Base-by-base conservation (phyloP, 805 yeast genomes). In the Saturnispora hagleri region DNA sequence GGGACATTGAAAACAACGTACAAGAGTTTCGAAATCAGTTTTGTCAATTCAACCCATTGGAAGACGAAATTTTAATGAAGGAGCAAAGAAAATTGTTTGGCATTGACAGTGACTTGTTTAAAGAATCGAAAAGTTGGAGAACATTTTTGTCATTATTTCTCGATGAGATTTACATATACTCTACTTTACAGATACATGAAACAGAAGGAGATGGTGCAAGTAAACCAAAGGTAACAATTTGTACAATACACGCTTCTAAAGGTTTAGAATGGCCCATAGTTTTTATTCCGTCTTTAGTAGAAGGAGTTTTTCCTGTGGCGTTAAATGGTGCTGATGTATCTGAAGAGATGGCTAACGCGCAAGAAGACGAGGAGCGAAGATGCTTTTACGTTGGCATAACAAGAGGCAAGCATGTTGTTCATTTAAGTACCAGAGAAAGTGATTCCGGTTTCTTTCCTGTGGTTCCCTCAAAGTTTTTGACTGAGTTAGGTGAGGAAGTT, bases 221-320 rank as follows among this genome's bases (percentile, higher is more conserved):
- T 9, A 38, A 34, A 1, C 59, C 66, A 3, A 62, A 59, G 44
- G 66, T 68, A 7, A 58, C 63, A 1, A 62, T 91, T 0, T 84
- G 95, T 0, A 93, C 98, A 0, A 84, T 91, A 12, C 99, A 91
- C 63, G 88, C 89, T 0, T 81, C 97, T 1, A 91, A 91, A 64
- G 99, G 99, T 1, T 71, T 90, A 2, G 99, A 91, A 63, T 91
- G 98, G 97, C 91, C 96, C 0, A 79, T 87, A 13, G 97, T 91
- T 0, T 87, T 88, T 62, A 77, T 88, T 12, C 89, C 95, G 0
- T 84, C 87, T 0, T 67, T 86, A 17, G 72, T 77, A 33, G 87
- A 85, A 46, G 84, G 85, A 1, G 65, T 78, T 13, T 68, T 87
- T 12, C 96, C 96, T 65, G 2, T 75, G 74, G 60, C 79, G 79